phyloP scores from a whole-genome alignment of 352 stramenopile genomes.

The Halophytophthora batemanensis region DNA sequence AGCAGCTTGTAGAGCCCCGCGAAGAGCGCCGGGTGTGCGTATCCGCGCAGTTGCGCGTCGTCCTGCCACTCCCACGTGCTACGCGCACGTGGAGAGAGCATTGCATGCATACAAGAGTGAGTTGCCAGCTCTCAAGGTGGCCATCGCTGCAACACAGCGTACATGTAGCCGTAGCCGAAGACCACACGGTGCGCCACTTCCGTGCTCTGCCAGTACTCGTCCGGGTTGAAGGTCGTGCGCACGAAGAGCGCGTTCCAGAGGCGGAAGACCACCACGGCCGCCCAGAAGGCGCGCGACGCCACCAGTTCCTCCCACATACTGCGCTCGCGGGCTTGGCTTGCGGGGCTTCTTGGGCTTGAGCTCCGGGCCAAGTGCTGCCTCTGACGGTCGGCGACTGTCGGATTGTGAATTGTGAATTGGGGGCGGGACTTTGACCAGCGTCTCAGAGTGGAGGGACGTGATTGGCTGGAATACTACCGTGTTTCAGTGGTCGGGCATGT shows the following conservation, averaged over 20 bases:
- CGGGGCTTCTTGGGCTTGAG: too few species aligned
- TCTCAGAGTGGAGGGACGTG: too few species aligned
- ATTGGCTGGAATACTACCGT: too few species aligned
- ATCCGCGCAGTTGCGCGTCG: conserved; percentile 66
- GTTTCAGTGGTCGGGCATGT: too few species aligned
- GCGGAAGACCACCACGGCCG: conserved; percentile 54
- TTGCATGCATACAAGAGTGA: background rate
- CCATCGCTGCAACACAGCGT: conserved; percentile 7
- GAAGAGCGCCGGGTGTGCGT: conserved; percentile 76
- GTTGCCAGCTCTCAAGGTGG: background rate
- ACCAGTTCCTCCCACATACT: conserved; percentile 34
- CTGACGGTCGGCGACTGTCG: too few species aligned
- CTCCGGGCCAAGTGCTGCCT: too few species aligned
- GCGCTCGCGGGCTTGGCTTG: background rate
- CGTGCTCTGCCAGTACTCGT: conserved; percentile 89
- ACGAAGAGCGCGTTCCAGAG: conserved; percentile 83
- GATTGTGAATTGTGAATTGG: too few species aligned
- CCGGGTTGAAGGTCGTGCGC: conserved; percentile 82
- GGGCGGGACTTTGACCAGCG: too few species aligned
- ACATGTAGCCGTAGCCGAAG: conserved; percentile 87
- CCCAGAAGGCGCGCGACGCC: conserved; percentile 45
- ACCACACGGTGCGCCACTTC: conserved; percentile 84
- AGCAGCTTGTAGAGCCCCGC: conserved; percentile 77
- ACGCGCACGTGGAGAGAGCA: background rate
- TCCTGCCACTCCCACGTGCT: conserved; percentile 88